Percentiles rank a stretch among this genome's conserved stretches.
Evolutionary conservation across 75 land plant species (phyloP).

Genomic region (Azolla pinnata): DNA sequence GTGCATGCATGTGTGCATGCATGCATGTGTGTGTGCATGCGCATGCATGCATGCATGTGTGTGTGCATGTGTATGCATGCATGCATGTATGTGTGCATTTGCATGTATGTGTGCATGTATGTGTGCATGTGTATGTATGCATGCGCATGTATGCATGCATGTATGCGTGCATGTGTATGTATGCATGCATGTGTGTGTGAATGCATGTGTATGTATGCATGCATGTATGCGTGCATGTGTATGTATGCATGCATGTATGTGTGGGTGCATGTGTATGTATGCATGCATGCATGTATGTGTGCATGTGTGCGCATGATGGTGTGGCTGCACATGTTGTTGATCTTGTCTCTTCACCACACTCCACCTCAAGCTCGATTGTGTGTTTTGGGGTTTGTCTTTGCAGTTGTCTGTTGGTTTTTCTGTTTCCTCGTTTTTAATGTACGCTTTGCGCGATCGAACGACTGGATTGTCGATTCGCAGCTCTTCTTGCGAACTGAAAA

Average conservation of each 20-base stretch:
- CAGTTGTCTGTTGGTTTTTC: too few relatives aligned
- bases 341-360: too few relatives aligned
- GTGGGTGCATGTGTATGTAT: neutral
- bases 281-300: neutral
- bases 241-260: neutral
- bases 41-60: neutral
- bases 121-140: neutral
- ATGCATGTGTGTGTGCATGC: too few relatives aligned
- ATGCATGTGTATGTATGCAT: neutral
- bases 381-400: too few relatives aligned
- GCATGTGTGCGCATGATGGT: neutral
- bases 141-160: neutral
- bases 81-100: neutral
- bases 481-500: too few relatives aligned
- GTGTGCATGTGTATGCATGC: neutral
- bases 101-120: neutral
- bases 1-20: neutral
- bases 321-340: too few relatives aligned
- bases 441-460: too few relatives aligned
- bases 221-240: conserved; percentile 1
- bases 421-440: too few relatives aligned
- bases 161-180: conserved; percentile 3
- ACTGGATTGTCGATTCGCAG: too few relatives aligned
- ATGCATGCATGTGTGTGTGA: neutral
- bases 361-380: too few relatives aligned